These are phyloP conservation scores for Sungouiella thailandica DNA, from an alignment of 805 yeast species.

Conservation along the genomic window DNA sequence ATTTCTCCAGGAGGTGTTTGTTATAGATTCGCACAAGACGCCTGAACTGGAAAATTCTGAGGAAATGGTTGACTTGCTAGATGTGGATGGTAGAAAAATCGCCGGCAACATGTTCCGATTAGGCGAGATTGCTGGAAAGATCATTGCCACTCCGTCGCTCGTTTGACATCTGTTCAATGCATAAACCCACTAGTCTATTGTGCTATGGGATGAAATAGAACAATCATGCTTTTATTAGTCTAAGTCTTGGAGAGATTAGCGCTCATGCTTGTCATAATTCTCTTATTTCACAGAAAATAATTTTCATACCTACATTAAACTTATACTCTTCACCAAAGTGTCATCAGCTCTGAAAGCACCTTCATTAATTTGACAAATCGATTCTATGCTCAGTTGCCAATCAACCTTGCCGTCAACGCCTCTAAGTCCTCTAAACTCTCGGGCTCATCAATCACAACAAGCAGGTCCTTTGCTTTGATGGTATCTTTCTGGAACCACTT, in stretches of 20 bases:
- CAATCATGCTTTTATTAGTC: background rate
- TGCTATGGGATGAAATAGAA: too few species aligned
- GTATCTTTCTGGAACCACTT: conserved; percentile 46
- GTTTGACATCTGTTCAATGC: conserved; percentile 4
- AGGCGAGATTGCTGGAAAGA: conserved; percentile 13
- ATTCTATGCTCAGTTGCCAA: conserved; percentile 17
- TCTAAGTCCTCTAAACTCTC: conserved; percentile 91
- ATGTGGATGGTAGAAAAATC: conserved; percentile 12
- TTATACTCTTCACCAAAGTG: too few species aligned
- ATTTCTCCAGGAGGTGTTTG: conserved; percentile 69
- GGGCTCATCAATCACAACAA: conserved; percentile 70
- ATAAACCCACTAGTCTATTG: too few species aligned
- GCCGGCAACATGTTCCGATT: conserved; percentile 13
- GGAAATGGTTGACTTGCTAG: conserved; percentile 5
- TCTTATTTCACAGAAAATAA: too few species aligned
- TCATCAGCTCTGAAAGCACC: too few species aligned
- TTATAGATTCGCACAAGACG: conserved; percentile 34
- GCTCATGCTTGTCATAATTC: background rate
- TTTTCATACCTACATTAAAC: too few species aligned
- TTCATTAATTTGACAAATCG: too few species aligned
- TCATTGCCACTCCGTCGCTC: conserved; percentile 15
- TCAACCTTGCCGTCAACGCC: conserved; percentile 63
- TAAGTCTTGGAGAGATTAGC: background rate
- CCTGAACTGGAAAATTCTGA: conserved; percentile 24
- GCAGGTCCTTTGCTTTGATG: conserved; percentile 17